Base-by-base conservation (phyloP, 108 stramenopile species). In the Schizochytrium sp. region DNA sequence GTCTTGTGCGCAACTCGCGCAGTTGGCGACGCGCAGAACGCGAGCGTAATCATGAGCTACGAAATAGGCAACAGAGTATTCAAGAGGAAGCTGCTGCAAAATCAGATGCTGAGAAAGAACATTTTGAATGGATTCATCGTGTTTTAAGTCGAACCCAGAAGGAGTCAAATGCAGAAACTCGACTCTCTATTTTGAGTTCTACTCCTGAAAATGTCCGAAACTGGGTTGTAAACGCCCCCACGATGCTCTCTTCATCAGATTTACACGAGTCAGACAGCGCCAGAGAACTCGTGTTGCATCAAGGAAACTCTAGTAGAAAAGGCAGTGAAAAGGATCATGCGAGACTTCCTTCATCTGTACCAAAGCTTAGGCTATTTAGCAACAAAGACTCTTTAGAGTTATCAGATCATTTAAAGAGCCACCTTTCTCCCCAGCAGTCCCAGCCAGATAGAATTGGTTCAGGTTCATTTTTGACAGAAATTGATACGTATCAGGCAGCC, bases 11-110 rank as follows among this genome's bases (percentile, higher is more conserved):
- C 12, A 44, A 69, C 42, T 69, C 64, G 1, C 64, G 64, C 42
- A 69, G 64, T 15, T 69, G 64, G 64, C 64, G 64, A 69, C 64
- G 64, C 64, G 42, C 44, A 8, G 42, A 69, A 44, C 64, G 64
- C 10, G 64, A 69, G 28, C 64, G 64, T 44, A 69, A 69, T 44
- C 64, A 69, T 7, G 64, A 69, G 64, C 64, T 69, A 28, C 64
- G 64, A 8, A 7, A 44, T 3, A 38, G 44, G 64, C 64, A 69
- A 15, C 19, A 69, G 28, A 7, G 40, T 44, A 38, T 28, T 44
- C 7, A 38, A 8, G 64, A 69, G 64, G 64, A 69, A 69, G 64
- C 64, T 28, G 64, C 64, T 15, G 64, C 64, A 38, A 44, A 69
- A 44, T 69, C 64, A 8, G 64, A 69, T 44, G 64, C 64, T 8